Conservation (phyloP, 1,139 yeast genomes). For the Suhomyces choctaworum region DNA sequence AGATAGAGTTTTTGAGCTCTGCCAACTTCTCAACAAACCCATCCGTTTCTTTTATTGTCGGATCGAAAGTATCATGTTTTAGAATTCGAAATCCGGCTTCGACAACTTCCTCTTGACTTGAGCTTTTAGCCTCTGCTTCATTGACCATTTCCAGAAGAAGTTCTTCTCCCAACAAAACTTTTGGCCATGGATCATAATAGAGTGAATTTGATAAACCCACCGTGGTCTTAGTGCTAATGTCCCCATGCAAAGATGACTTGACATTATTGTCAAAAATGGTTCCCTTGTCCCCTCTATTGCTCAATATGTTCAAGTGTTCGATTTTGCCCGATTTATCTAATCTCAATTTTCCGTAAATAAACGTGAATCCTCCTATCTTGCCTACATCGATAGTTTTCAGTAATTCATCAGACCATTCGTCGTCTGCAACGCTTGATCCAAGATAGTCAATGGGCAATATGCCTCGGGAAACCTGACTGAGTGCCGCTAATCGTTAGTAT, state of each 20-base stretch:
- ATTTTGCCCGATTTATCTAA: constrained; percentile 25
- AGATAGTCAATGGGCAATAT: constrained; percentile 63
- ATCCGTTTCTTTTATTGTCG: constrained; percentile 22
- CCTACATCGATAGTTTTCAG: constrained; percentile 30
- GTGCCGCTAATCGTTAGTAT: no score
- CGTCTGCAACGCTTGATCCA: constrained; percentile 37
- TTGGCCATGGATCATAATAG: constrained; percentile 70
- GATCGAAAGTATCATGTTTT: constrained; percentile 45
- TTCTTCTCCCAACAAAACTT: constrained; percentile 55
- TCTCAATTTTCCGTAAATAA: constrained; percentile 65
- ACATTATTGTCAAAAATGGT: constrained; percentile 20
- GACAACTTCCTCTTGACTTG: constrained; percentile 45
- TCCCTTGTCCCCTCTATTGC: constrained; percentile 50
- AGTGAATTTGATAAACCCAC: constrained; percentile 67
- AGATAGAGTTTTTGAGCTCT: constrained; percentile 61
- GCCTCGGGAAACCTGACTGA: constrained; percentile 60
- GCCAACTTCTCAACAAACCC: constrained; percentile 35
- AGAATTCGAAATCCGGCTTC: constrained; percentile 55
- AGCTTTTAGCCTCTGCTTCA: constrained; percentile 22
- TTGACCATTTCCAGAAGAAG: constrained; percentile 42
- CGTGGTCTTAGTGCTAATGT: constrained; percentile 26
- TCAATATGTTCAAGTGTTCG: constrained; percentile 47
- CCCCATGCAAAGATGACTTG: constrained; percentile 16
- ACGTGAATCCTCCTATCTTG: constrained; percentile 79
- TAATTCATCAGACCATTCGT: constrained; percentile 49